These are phyloP conservation scores for Collariella sp. DNA, from an alignment of 495 filamentous ascomycete genomes.

Conservation along the genomic window DNA sequence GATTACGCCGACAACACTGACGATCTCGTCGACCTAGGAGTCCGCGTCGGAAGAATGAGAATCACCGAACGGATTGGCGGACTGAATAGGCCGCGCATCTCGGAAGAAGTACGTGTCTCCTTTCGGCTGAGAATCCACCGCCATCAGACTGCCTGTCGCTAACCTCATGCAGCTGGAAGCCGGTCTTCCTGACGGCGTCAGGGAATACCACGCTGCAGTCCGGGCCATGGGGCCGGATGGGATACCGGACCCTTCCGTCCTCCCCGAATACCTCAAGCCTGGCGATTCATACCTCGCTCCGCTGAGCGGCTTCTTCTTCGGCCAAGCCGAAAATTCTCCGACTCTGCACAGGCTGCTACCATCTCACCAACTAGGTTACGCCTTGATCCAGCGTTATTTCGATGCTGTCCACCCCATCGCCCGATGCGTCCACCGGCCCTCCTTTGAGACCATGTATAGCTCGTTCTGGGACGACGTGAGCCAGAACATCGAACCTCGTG, in stretches of 20 bases:
- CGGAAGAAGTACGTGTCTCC: slow-evolving; percentile 49
- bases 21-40: slow-evolving; percentile 60
- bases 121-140: neutral
- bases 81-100: slow-evolving; percentile 49
- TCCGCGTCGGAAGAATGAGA: slow-evolving; percentile 60
- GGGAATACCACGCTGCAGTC: neutral
- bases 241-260: slow-evolving; percentile 8
- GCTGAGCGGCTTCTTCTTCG: slow-evolving; percentile 61
- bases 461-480: slow-evolving; percentile 54
- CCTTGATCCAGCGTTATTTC: slow-evolving; percentile 57
- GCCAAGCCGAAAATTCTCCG: slow-evolving; percentile 37
- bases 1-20: slow-evolving; percentile 48
- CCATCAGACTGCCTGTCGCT: neutral
- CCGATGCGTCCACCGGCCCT: slow-evolving; percentile 53
- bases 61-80: slow-evolving; percentile 65
- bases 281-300: slow-evolving; percentile 48
- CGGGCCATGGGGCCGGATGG: neutral
- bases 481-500: slow-evolving; percentile 46
- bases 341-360: slow-evolving; percentile 51
- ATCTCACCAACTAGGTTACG: slow-evolving; percentile 39
- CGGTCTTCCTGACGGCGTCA: slow-evolving; percentile 13
- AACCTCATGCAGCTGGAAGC: slow-evolving; percentile 19
- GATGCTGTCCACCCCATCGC: slow-evolving; percentile 57
- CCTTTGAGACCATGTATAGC: slow-evolving; percentile 53
- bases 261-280: slow-evolving; percentile 43